These are phyloP conservation scores for Chenopodium suecicum DNA, from an alignment of 148 eudicot genomes.

Conservation along the genomic window DNA sequence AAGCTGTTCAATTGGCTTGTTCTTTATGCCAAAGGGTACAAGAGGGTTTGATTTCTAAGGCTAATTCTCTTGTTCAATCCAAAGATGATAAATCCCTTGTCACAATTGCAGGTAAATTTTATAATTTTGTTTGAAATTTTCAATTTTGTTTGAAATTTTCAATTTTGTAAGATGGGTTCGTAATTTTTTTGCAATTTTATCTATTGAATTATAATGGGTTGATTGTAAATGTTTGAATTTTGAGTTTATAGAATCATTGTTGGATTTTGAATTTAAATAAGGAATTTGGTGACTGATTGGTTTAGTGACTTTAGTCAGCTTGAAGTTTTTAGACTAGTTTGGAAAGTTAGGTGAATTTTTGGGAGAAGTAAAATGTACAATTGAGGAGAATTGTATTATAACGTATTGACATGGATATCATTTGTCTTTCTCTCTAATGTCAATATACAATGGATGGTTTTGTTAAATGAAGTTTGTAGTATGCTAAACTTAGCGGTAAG, in stretches of 20 bases:
- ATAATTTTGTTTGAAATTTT: background rate
- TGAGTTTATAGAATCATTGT: background rate
- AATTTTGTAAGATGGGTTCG: background rate
- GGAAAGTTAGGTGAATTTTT: background rate
- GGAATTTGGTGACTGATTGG: conserved; percentile 1
- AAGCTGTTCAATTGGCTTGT: conserved; percentile 84
- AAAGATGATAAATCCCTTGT: conserved; percentile 84
- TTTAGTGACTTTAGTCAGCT: background rate
- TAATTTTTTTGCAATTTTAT: background rate
- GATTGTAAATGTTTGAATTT: background rate
- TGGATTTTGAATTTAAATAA: background rate
- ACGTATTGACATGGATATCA: background rate
- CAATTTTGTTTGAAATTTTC: background rate
- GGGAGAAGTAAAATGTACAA: background rate
- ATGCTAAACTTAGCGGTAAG: too few species aligned
- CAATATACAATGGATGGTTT: background rate
- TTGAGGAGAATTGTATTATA: too few species aligned
- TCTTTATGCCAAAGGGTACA: conserved; percentile 68
- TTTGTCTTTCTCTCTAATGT: background rate
- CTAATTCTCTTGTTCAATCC: conserved; percentile 44
- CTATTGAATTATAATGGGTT: background rate
- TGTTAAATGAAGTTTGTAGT: background rate
- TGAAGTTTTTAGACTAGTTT: background rate
- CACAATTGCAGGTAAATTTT: conserved; percentile 68
- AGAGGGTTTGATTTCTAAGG: conserved; percentile 40